Evolutionary conservation across 305 asterid genomes (phyloP).

Genomic region (Coffea humblotiana): DNA sequence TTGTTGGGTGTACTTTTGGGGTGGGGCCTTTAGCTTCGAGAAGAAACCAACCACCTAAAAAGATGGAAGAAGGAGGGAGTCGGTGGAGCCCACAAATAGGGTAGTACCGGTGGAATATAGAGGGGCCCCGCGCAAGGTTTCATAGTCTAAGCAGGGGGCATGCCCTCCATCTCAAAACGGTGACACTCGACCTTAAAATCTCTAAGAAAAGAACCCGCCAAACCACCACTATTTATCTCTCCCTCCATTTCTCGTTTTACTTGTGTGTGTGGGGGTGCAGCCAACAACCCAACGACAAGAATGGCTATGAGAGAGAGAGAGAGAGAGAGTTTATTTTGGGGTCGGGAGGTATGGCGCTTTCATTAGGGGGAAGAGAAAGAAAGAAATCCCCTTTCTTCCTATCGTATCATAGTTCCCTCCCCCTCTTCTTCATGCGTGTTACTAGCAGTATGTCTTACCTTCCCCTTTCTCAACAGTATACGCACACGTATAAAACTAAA

Average conservation of each 20-base stretch:
- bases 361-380: background rate
- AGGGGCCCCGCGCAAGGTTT: conserved; percentile 12
- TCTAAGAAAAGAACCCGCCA: conserved; percentile 50
- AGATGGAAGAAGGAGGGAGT: background rate
- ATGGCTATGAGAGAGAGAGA: conserved; percentile 12
- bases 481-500: too few relatives aligned
- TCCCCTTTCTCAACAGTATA: background rate
- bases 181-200: conserved; percentile 79
- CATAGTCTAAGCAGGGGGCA: conserved; percentile 23
- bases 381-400: too few relatives aligned
- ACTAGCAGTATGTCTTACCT: background rate
- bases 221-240: conserved; percentile 38
- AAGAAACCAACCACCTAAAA: conserved; percentile 41
- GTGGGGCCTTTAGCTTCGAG: conserved; percentile 40
- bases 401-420: too few relatives aligned
- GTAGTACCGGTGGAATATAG: too few relatives aligned
- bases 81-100: background rate
- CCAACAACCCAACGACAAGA: conserved; percentile 40
- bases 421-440: background rate
- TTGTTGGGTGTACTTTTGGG: conserved; percentile 10
- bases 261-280: conserved; percentile 26
- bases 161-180: conserved; percentile 40
- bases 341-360: conserved; percentile 28
- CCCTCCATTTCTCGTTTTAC: conserved; percentile 35
- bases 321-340: conserved; percentile 15